Evolutionary conservation across 768 basidiomycete genomes (phyloP), one percentile per base, ranked within the genome.

Genomic region (Lepiota venenata): DNA sequence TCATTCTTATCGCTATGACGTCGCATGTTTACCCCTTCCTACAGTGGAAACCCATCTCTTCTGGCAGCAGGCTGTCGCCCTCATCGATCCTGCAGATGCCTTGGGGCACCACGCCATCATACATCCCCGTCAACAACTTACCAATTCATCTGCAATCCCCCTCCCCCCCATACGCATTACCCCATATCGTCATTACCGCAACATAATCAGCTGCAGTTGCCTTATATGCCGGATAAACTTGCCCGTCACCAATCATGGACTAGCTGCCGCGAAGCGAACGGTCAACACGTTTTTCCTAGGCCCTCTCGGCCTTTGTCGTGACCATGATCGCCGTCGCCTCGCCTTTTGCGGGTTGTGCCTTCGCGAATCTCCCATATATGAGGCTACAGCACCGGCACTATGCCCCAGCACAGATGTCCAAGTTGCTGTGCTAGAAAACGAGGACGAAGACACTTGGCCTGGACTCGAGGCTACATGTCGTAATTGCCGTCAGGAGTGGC

Each of bases 261-360:
- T 89, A 18, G 73, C 73, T 1, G 56, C 58, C 29, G 81, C 76
- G 15, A 85, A 83, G 66, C 60, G 67, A 2, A 57, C 75, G 46
- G 60, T 76, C 32, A 47, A 60, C 47, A 76, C 76, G 7, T 72
- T 74, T 0, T 71, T 68, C 16, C 61, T 87, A 2, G 79, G 77
- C 2, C 58, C 67, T 38, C 69, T 87, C 61, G 58, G 71, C 22
- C 69, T 85, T 22, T 88, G 88, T 64, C 74, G 79, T 42, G 85
- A 86, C 1, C 88, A 91, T 62, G 78, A 82, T 56, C 78, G 79
- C 56, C 76, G 74, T 2, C 66, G 69, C 0, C 61, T 64, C 9
- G 70, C 77, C 1, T 88, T 82, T 59, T 90, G 87, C 57, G 84
- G 85, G 0, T 61, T 87, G 8, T 91, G 88, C 64, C 74, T 89